phyloP scores from a whole-genome alignment of 495 filamentous ascomycete species.

The Trypethelium eluteriae region DNA sequence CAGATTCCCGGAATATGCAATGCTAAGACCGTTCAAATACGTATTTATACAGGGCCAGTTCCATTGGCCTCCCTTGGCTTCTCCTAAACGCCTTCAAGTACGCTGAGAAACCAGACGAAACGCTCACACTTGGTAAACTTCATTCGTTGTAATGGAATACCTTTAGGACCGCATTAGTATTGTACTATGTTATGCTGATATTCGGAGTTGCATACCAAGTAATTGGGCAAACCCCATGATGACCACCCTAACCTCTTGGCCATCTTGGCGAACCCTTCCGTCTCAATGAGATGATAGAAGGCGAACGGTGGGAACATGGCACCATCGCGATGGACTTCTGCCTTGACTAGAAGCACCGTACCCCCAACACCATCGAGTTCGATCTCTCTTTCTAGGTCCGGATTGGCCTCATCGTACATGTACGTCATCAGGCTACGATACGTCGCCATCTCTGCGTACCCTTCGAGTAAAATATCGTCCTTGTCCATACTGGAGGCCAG shows the following conservation, averaged over 20 bases:
- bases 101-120: not conserved
- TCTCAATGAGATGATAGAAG: constrained; percentile 95
- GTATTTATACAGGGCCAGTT: constrained; percentile 2
- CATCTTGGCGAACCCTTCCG: constrained; percentile 98
- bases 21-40: not conserved
- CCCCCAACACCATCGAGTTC: constrained; percentile 88
- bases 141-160: constrained; percentile 32
- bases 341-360: constrained; percentile 88
- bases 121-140: not conserved
- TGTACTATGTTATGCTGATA: not conserved
- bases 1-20: constrained; percentile 4
- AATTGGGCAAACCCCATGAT: constrained; percentile 82
- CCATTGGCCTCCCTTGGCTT: constrained; percentile 2
- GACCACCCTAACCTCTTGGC: constrained; percentile 77
- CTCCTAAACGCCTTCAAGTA: constrained; percentile 5
- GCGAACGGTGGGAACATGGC: constrained; percentile 97
- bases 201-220: constrained; percentile 60
- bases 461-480: constrained; percentile 90
- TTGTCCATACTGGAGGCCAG: constrained; percentile 70
- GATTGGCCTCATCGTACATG: constrained; percentile 46
- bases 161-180: constrained; percentile 13
- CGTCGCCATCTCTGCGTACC: constrained; percentile 85
- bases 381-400: constrained; percentile 43
- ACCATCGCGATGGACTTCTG: constrained; percentile 92
- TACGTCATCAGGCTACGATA: constrained; percentile 91